phyloP scores from a whole-genome alignment of 345 rosid species.

The Ailanthus altissimus region DNA sequence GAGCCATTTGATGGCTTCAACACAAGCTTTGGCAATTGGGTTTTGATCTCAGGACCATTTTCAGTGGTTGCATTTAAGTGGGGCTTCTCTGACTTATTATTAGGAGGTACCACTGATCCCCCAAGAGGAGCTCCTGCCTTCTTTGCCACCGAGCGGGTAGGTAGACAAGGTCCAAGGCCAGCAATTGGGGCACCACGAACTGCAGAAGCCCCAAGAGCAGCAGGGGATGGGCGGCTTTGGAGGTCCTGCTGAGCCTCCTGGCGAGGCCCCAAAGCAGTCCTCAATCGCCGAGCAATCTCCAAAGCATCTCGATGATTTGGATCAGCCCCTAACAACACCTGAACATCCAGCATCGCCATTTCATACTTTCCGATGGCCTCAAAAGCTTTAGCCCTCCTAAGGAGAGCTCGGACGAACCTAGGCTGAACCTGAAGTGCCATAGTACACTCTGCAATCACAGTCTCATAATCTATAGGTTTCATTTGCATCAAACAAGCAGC shows the following conservation, averaged over 20 bases:
- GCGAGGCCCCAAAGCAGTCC: constrained; percentile 63
- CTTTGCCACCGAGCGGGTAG: constrained; percentile 71
- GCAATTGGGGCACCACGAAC: constrained; percentile 87
- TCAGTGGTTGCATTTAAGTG: constrained; percentile 39
- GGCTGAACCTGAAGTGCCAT: constrained; percentile 91
- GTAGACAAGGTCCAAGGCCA: constrained; percentile 93
- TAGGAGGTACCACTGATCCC: constrained; percentile 37
- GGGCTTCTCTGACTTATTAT: constrained; percentile 53
- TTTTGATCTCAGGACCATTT: constrained; percentile 55
- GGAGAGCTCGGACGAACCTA: constrained; percentile 68
- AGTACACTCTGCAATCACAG: constrained; percentile 78
- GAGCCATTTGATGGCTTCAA: constrained; percentile 60
- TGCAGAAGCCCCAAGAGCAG: constrained; percentile 98
- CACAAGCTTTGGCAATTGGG: constrained; percentile 53
- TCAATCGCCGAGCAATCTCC: constrained; percentile 67
- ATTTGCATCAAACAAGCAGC: constrained; percentile 99
- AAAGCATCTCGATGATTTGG: constrained; percentile 76
- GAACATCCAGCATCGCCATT: constrained; percentile 83
- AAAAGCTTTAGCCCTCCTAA: constrained; percentile 88
- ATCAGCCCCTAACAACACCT: constrained; percentile 63
- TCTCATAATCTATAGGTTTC: constrained; percentile 89
- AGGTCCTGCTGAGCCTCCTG: constrained; percentile 84
- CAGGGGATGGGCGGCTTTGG: constrained; percentile 93
- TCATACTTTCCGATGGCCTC: constrained; percentile 83
- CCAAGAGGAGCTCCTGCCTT: constrained; percentile 49